Conservation (phyloP, 1,284 basidiomycete species). For the Ceratobasidium sp. region DNA sequence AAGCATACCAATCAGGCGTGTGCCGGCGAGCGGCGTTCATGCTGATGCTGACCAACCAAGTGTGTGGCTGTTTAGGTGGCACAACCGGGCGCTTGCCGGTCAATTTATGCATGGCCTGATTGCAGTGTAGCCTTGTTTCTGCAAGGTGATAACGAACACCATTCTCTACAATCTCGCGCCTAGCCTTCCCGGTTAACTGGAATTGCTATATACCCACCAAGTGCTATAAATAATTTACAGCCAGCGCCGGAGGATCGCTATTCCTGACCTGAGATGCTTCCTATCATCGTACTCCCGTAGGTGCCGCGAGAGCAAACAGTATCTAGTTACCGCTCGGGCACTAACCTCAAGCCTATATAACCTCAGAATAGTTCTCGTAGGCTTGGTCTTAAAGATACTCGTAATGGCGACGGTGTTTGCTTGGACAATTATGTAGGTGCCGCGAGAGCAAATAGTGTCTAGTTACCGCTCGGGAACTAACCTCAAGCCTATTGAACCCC, state of each 20-base stretch:
- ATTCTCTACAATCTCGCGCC: background rate
- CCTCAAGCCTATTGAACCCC: background rate
- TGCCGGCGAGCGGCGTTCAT: no score
- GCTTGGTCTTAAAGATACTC: background rate
- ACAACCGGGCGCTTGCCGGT: no score
- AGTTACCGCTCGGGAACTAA: background rate
- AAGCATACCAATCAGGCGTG: no score
- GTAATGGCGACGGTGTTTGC: background rate
- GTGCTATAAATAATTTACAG: no score
- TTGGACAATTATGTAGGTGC: slow-evolving; percentile 14
- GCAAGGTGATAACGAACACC: slow-evolving; percentile 21
- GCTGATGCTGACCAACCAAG: no score
- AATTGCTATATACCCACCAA: background rate
- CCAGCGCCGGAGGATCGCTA: no score
- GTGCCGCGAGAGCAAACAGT: background rate
- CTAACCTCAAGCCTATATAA: background rate
- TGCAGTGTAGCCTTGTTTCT: no score
- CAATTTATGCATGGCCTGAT: no score
- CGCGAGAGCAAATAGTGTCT: background rate
- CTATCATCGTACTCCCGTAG: slow-evolving; percentile 16
- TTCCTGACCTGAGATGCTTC: background rate
- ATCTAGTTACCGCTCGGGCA: no score
- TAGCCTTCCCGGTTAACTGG: background rate
- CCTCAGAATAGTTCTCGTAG: slow-evolving; percentile 9
- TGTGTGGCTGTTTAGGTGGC: no score